Evolutionary conservation across 371 early-diverging fungal species (phyloP).

Genomic region (Apophysomyces variabilis): DNA sequence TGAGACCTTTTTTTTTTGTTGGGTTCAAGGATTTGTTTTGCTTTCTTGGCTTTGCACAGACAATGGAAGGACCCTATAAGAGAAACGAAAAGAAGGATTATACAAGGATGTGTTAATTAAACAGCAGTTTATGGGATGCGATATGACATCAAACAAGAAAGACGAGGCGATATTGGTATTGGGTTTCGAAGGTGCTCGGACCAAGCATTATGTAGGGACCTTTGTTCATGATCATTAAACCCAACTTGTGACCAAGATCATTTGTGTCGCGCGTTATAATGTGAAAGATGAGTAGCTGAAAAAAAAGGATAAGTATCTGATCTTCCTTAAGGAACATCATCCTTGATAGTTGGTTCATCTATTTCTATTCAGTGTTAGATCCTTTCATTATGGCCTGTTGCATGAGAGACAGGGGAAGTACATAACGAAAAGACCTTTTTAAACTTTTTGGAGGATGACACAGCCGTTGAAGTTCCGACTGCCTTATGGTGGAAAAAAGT

Average conservation of each 20-base stretch:
- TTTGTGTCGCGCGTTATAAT: conserved; percentile 2
- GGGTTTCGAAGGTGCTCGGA: not conserved
- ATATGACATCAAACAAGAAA: too few relatives aligned
- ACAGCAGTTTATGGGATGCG: too few relatives aligned
- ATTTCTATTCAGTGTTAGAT: too few relatives aligned
- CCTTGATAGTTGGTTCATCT: too few relatives aligned
- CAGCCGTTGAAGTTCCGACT: conserved; percentile 9
- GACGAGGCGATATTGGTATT: not conserved
- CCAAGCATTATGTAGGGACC: conserved; percentile 1
- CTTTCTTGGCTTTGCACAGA: too few relatives aligned
- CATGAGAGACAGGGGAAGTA: not conserved
- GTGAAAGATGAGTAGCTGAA: not conserved
- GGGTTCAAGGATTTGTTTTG: too few relatives aligned
- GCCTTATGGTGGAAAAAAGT: not conserved
- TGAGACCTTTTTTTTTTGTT: too few relatives aligned
- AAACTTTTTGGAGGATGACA: conserved; percentile 5
- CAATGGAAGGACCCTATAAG: too few relatives aligned
- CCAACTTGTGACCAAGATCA: conserved; percentile 4
- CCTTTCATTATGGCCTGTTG: not conserved
- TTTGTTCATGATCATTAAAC: not conserved
- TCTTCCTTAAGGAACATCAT: too few relatives aligned
- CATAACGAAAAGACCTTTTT: not conserved
- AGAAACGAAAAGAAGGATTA: too few relatives aligned
- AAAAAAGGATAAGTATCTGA: too few relatives aligned
- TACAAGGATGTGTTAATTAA: too few relatives aligned